Evolutionary conservation across 257 asterid genomes (phyloP).

Genomic region (Nicotiana sylvestris): DNA sequence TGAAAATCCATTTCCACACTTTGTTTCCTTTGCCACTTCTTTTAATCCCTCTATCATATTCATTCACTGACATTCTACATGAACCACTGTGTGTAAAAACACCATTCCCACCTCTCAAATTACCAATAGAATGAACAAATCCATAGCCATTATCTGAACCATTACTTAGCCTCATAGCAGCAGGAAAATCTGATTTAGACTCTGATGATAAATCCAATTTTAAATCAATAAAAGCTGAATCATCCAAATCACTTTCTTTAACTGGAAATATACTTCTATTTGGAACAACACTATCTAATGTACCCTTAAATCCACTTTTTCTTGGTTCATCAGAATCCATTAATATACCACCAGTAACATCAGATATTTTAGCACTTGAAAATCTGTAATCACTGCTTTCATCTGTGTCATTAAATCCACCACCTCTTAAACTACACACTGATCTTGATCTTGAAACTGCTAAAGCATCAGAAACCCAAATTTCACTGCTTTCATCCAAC

Average conservation of each 20-base stretch:
- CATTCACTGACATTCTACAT: slow-evolving; percentile 43
- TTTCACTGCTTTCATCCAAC: slow-evolving; percentile 48
- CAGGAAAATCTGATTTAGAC: slow-evolving; percentile 24
- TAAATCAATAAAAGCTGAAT: slow-evolving; percentile 74
- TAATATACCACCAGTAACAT: slow-evolving; percentile 58
- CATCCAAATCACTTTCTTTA: slow-evolving; percentile 85
- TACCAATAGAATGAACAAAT: slow-evolving; percentile 10
- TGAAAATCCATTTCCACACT: slow-evolving; percentile 88
- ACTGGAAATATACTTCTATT: slow-evolving; percentile 57
- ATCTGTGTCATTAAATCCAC: slow-evolving; percentile 27
- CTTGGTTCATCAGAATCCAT: slow-evolving; percentile 34
- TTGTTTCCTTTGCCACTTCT: slow-evolving; percentile 47
- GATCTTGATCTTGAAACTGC: slow-evolving; percentile 83
- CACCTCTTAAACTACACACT: slow-evolving; percentile 72
- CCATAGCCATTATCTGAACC: slow-evolving; percentile 33
- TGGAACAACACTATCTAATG: slow-evolving; percentile 23
- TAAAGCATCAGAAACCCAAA: slow-evolving; percentile 13
- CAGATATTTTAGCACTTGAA: slow-evolving; percentile 89
- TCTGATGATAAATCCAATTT: slow-evolving; percentile 62
- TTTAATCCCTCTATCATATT: slow-evolving; percentile 28
- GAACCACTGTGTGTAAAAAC: slow-evolving; percentile 25
- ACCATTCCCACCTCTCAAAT: neutral
- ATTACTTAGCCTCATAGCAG: slow-evolving; percentile 24
- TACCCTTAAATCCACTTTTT: slow-evolving; percentile 5
- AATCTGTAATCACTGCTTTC: slow-evolving; percentile 50